phyloP scores from a whole-genome alignment of 169 alveolate species.

The Plasmodium falciparum region DNA sequence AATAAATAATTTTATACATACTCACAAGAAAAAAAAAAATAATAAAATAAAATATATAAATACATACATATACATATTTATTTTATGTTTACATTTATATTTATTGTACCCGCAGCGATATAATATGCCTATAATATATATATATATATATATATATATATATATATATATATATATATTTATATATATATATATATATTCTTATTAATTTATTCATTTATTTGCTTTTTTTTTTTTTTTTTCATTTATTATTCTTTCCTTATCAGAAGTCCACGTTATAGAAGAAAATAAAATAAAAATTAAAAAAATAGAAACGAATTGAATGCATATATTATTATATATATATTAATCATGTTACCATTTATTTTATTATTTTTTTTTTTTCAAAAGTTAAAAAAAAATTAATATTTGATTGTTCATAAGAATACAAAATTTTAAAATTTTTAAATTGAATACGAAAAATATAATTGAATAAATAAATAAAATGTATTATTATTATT shows the following conservation, averaged over 20 bases:
- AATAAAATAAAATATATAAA: not conserved
- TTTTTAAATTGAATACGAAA: constrained; percentile 33
- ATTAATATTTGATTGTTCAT: constrained; percentile 49
- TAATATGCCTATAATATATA: too few species aligned
- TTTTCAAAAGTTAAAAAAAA: constrained; percentile 56
- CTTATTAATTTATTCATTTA: not conserved
- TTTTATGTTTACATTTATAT: not conserved
- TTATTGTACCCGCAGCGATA: not conserved
- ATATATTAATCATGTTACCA: constrained; percentile 10
- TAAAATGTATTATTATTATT: constrained; percentile 19
- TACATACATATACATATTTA: too few species aligned
- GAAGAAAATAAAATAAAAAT: constrained; percentile 28
- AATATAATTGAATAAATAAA: constrained; percentile 16
- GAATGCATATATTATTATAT: constrained; percentile 32
- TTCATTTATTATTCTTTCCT: not conserved
- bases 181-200: not conserved
- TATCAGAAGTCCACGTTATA: constrained; percentile 42
- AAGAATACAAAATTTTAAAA: constrained; percentile 32
- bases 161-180: too few species aligned
- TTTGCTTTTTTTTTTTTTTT: not conserved
- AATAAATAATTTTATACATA: constrained; percentile 16
- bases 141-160: too few species aligned
- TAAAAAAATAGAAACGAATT: not conserved
- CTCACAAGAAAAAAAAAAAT: constrained; percentile 12
- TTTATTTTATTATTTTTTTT: constrained; percentile 30